Conservation (phyloP, 1,139 yeast species). For the Sugiyamaella castrensis region DNA sequence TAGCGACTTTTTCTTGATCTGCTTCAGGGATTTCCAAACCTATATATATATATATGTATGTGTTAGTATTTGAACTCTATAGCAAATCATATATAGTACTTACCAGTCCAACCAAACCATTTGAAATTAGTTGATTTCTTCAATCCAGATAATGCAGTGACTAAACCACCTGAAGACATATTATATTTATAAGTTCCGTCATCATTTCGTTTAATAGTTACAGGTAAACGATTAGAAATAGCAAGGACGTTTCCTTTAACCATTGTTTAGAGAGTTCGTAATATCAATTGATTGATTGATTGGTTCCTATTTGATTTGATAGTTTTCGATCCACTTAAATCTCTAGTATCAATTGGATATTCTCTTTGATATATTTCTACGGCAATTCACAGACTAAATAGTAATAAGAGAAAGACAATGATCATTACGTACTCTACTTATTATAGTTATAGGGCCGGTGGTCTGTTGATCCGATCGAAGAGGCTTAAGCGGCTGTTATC, state of each 20-base stretch:
- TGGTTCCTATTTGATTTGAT: too few relatives aligned
- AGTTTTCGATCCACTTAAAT: too few relatives aligned
- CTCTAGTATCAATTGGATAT: too few relatives aligned
- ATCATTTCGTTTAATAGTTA: constrained; percentile 74
- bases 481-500: too few relatives aligned
- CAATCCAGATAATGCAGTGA: constrained; percentile 90
- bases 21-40: constrained; percentile 79
- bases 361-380: too few relatives aligned
- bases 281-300: too few relatives aligned
- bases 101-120: constrained; percentile 97
- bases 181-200: constrained; percentile 63
- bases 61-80: constrained; percentile 1
- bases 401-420: too few relatives aligned
- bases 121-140: constrained; percentile 82
- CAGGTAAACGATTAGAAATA: constrained; percentile 92
- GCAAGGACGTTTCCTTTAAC: constrained; percentile 67
- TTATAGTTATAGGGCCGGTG: too few relatives aligned
- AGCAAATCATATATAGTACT: constrained; percentile 3
- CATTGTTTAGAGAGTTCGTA: not conserved
- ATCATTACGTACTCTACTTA: too few relatives aligned
- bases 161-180: constrained; percentile 97
- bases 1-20: constrained; percentile 66
- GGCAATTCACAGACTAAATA: too few relatives aligned
- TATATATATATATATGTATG: too few relatives aligned
- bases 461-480: too few relatives aligned